These are phyloP conservation scores for Trichophyton mentagrophytes DNA, from an alignment of 2,329 filamentous ascomycete genomes.

Conservation along the genomic window DNA sequence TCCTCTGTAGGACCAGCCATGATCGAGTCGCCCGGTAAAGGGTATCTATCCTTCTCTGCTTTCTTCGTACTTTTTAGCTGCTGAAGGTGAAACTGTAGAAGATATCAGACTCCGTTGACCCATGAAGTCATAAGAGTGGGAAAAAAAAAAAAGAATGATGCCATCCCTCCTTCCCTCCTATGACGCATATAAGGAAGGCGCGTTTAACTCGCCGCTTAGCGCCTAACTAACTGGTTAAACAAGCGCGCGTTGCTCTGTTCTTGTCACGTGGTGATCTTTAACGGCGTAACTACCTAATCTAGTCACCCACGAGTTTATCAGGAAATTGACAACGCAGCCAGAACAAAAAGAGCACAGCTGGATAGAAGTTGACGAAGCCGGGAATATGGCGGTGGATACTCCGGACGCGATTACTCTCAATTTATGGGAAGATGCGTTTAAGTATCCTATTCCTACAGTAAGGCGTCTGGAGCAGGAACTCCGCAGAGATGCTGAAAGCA, in stretches of 20 bases:
- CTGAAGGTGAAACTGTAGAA: neutral
- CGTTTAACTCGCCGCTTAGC: neutral
- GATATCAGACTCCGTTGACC: neutral
- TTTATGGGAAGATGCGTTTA: slow-evolving; percentile 56
- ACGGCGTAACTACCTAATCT: no score
- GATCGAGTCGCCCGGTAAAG: neutral
- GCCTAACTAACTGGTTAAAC: neutral
- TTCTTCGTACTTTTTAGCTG: neutral
- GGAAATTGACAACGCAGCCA: neutral
- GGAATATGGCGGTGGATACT: slow-evolving; percentile 40
- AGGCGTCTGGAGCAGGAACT: slow-evolving; percentile 53
- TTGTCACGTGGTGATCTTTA: neutral
- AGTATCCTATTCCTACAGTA: slow-evolving; percentile 50
- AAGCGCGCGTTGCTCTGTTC: neutral
- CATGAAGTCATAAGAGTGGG: neutral
- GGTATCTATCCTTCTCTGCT: neutral
- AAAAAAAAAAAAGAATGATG: neutral
- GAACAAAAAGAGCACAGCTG: neutral
- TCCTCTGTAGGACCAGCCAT: neutral
- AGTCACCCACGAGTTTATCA: neutral
- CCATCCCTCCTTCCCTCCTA: neutral
- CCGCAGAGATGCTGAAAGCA: slow-evolving; percentile 48
- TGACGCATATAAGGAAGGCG: neutral
- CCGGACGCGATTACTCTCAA: slow-evolving; percentile 45
- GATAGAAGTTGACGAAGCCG: neutral